Conservation (phyloP, 202 grass and related monocot genomes). For the Carex arenaria region DNA sequence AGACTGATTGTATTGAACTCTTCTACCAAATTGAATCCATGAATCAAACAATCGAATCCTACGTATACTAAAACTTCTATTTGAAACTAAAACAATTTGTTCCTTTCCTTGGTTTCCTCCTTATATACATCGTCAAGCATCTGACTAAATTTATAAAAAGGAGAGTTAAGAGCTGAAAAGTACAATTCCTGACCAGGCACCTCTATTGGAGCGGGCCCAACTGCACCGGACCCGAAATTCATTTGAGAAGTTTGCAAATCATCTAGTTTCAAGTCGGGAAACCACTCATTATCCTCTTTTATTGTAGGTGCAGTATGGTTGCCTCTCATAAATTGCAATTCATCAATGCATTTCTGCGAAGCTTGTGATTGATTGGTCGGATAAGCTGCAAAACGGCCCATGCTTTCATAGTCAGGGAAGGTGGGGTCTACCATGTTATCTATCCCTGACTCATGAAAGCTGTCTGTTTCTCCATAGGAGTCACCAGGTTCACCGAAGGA, state of each 20-base stretch:
- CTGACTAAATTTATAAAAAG: neutral
- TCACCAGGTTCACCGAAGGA: conserved; percentile 25
- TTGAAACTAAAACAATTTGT: neutral
- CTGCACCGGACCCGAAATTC: conserved; percentile 24
- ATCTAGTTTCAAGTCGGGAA: conserved; percentile 57
- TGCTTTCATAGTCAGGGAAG: conserved; percentile 41
- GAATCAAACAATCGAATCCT: conserved; percentile 27
- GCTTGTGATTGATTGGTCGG: conserved; percentile 13
- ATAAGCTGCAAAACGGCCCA: neutral
- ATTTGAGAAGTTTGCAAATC: conserved; percentile 64
- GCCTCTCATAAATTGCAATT: neutral
- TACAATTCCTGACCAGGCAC: conserved; percentile 46
- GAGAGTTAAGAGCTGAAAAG: conserved; percentile 48
- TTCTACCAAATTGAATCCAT: neutral
- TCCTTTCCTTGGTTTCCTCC: neutral
- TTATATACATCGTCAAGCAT: neutral
- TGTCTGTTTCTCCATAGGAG: conserved; percentile 48
- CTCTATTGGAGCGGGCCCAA: conserved; percentile 19
- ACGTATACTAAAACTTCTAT: neutral
- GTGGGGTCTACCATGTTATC: conserved; percentile 64
- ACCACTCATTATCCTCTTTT: conserved; percentile 37
- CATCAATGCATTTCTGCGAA: conserved; percentile 26
- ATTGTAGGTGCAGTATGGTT: neutral
- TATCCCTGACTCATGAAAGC: conserved; percentile 48
- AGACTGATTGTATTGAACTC: neutral